A percentile compares a stretch with the other conserved stretches of the same genome.
phyloP scores from a whole-genome alignment of 768 basidiomycete genomes.

The Grammothele lineata region DNA sequence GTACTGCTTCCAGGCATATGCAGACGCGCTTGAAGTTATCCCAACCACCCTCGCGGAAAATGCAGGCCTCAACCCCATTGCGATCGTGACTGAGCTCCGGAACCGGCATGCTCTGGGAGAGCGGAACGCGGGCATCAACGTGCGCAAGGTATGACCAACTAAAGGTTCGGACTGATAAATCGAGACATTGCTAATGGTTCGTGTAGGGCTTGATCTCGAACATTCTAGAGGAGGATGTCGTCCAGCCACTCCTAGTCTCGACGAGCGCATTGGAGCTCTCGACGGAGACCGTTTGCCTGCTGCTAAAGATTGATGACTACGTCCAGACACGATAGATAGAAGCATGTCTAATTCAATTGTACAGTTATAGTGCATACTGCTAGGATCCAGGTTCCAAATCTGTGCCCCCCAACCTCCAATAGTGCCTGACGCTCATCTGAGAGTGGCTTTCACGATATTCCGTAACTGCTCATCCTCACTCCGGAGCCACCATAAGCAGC shows the following conservation, averaged over 20 bases:
- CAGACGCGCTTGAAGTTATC: constrained; percentile 96
- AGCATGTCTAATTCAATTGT: constrained; percentile 13
- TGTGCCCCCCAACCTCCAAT: not conserved
- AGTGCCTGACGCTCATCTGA: not conserved
- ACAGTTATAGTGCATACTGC: constrained; percentile 11
- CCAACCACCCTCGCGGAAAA: constrained; percentile 98
- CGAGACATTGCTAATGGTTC: too few relatives aligned
- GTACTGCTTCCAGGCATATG: constrained; percentile 98
- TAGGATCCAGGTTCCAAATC: not conserved
- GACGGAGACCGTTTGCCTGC: constrained; percentile 94
- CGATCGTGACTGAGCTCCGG: constrained; percentile 95
- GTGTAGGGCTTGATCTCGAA: constrained; percentile 90
- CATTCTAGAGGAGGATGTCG: constrained; percentile 95
- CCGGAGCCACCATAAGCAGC: constrained; percentile 69
- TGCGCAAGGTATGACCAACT: constrained; percentile 67
- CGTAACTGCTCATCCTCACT: constrained; percentile 43
- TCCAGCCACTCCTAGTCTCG: constrained; percentile 91
- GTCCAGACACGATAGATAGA: constrained; percentile 64
- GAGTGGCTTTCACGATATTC: constrained; percentile 36
- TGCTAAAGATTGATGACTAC: constrained; percentile 95
- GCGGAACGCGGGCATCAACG: constrained; percentile 93
- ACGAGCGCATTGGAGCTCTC: constrained; percentile 94
- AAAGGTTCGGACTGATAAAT: not conserved
- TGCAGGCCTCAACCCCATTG: constrained; percentile 95
- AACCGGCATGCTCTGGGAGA: constrained; percentile 97